A percentile compares a stretch with the other conserved stretches of the same genome.
Conservation (phyloP, 345 rosid species). For the Citrus australasica region DNA sequence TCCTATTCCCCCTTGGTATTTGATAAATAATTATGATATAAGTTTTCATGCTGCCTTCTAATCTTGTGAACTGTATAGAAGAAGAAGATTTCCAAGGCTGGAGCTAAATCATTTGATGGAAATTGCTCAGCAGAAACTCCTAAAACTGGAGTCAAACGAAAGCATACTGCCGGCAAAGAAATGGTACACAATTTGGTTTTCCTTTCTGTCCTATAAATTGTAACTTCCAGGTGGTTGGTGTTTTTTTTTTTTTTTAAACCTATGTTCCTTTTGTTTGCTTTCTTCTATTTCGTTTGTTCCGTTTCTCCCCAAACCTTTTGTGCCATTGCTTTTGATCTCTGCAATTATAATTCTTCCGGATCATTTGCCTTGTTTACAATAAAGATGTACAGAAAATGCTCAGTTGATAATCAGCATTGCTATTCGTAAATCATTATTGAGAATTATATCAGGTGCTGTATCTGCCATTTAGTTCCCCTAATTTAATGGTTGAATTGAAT, state of each 20-base stretch:
- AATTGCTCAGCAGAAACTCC: constrained; percentile 26
- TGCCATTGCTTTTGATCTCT: not conserved
- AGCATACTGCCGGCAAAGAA: constrained; percentile 35
- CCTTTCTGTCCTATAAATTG: not conserved
- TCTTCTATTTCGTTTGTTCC: not conserved
- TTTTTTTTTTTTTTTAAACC: not conserved
- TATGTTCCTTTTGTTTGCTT: not conserved
- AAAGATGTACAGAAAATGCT: not conserved
- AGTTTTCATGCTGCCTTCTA: not conserved
- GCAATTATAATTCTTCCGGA: not conserved
- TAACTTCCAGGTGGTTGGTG: not conserved
- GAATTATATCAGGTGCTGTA: not conserved
- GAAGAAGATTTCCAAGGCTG: constrained; percentile 18
- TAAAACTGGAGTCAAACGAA: constrained; percentile 36
- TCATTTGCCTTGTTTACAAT: not conserved
- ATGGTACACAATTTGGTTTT: constrained; percentile 27
- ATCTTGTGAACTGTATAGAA: constrained; percentile 32
- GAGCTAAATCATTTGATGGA: constrained; percentile 24
- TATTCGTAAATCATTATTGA: not conserved
- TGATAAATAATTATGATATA: not conserved
- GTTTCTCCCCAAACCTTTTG: not conserved
- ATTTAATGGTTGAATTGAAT: not conserved
- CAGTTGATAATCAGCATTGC: not conserved
- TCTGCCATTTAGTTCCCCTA: not conserved
- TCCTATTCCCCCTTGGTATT: not conserved